phyloP scores from a whole-genome alignment of 495 filamentous ascomycete species.

The Trichoderma asperelloides region DNA sequence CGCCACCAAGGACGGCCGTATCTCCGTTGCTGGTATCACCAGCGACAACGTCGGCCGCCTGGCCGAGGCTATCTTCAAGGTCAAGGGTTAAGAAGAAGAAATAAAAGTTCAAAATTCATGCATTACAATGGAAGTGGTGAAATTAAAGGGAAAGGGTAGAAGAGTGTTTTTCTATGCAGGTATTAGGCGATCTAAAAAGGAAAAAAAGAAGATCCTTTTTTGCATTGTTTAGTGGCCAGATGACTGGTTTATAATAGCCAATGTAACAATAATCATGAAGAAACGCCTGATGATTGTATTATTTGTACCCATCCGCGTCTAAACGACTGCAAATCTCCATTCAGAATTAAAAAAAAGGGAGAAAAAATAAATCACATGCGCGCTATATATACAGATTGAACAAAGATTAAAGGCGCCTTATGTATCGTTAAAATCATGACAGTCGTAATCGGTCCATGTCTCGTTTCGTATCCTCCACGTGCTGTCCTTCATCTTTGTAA shows the following conservation, averaged over 20 bases:
- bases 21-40: conserved; percentile 96
- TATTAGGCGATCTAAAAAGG: neutral
- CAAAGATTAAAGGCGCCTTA: neutral
- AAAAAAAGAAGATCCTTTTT: neutral
- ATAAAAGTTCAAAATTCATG: neutral
- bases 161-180: neutral
- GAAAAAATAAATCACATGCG: conserved; percentile 9
- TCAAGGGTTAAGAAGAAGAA: conserved; percentile 47
- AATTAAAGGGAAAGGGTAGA: neutral
- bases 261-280: neutral
- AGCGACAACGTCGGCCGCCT: conserved; percentile 85
- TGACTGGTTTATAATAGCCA: neutral
- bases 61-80: conserved; percentile 90
- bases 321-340: neutral
- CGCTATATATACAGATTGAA: neutral
- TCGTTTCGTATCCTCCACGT: conserved; percentile 45
- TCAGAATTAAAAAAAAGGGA: neutral
- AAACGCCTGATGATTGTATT: neutral
- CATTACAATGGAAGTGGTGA: neutral
- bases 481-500: conserved; percentile 45
- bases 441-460: conserved; percentile 47
- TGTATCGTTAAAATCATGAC: neutral
- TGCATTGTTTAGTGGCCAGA: neutral
- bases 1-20: conserved; percentile 93
- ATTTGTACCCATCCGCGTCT: neutral